Evolutionary conservation across 2,329 filamentous ascomycete genomes (phyloP).

Genomic region (Claviceps arundinis): DNA sequence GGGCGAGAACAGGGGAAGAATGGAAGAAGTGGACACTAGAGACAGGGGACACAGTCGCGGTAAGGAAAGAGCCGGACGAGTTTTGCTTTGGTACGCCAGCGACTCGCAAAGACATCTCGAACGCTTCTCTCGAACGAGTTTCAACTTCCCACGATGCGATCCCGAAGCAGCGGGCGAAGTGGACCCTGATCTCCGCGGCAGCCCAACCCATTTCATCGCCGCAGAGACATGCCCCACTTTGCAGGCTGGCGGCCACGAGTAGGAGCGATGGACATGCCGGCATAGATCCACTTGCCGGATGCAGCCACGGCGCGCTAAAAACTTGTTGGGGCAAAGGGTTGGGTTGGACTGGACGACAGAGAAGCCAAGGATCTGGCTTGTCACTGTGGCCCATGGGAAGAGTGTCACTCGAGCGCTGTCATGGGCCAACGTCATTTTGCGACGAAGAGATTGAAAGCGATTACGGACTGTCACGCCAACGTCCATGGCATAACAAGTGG

Average conservation of each 20-base stretch:
- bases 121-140: no score
- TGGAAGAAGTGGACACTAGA: no score
- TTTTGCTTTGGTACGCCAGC: no score
- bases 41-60: no score
- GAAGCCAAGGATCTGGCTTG: no score
- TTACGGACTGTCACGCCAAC: no score
- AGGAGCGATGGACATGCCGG: background rate
- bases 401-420: background rate
- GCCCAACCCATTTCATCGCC: slow-evolving; percentile 4
- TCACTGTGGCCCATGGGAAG: no score
- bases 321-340: slow-evolving; percentile 10
- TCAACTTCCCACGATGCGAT: background rate
- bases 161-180: slow-evolving; percentile 1
- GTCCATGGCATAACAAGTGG: no score
- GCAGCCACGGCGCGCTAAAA: slow-evolving; percentile 2
- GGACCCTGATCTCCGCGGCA: slow-evolving; percentile 2
- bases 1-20: no score
- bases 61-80: no score
- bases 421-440: background rate
- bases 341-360: slow-evolving; percentile 1
- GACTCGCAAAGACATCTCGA: no score
- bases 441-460: no score
- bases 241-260: background rate
- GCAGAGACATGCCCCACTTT: slow-evolving; percentile 1
- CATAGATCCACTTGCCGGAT: slow-evolving; percentile 1